These are phyloP conservation scores for Fusarium cicatricum DNA, from an alignment of 2,329 filamentous ascomycete species.

Conservation along the genomic window DNA sequence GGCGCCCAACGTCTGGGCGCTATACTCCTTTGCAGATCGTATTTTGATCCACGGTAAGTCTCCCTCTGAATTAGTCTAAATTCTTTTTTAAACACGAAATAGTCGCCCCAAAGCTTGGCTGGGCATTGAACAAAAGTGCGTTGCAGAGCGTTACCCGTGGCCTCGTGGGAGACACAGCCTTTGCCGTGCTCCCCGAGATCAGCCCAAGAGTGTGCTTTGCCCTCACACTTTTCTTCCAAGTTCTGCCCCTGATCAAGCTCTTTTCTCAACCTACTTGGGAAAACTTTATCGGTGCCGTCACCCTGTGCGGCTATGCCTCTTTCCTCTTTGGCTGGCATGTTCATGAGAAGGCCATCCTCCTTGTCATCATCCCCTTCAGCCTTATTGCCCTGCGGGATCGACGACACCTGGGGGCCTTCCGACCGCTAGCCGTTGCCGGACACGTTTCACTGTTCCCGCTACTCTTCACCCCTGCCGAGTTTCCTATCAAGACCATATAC, in stretches of 20 bases:
- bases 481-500: conserved; percentile 92
- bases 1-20: conserved; percentile 96
- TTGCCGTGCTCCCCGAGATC: conserved; percentile 90
- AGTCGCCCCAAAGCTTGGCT: conserved; percentile 84
- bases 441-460: conserved; percentile 96
- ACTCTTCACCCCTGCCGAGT: conserved; percentile 90
- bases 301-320: conserved; percentile 92
- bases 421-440: conserved; percentile 89
- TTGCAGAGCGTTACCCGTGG: conserved; percentile 91
- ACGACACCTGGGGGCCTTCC: conserved; percentile 89
- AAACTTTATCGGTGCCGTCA: conserved; percentile 86
- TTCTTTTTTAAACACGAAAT: conserved; percentile 22
- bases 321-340: conserved; percentile 99
- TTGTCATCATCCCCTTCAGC: conserved; percentile 95
- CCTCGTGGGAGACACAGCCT: conserved; percentile 90
- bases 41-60: conserved; percentile 78
- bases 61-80: background rate
- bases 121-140: conserved; percentile 76
- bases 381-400: conserved; percentile 90
- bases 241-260: conserved; percentile 81
- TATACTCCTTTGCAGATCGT: conserved; percentile 92
- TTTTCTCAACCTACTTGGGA: conserved; percentile 86
- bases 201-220: conserved; percentile 81
- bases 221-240: conserved; percentile 84
- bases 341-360: conserved; percentile 94